These are phyloP conservation scores for Alloteropsis semialata DNA, from an alignment of 176 grass and related monocot genomes.

Conservation along the genomic window DNA sequence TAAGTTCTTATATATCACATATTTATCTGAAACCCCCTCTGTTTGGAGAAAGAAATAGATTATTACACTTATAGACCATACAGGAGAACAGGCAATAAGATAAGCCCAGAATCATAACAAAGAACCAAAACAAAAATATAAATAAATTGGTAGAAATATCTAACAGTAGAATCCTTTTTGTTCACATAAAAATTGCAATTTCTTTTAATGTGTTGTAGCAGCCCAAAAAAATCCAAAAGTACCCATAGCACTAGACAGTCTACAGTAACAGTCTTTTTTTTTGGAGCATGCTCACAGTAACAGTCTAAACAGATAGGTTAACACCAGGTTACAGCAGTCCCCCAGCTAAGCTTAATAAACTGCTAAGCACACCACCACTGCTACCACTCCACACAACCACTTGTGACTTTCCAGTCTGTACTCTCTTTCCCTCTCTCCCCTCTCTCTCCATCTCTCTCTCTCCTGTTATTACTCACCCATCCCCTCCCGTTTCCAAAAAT, in stretches of 20 bases:
- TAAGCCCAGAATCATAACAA: background rate
- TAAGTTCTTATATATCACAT: too few relatives aligned
- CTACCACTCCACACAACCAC: conserved; percentile 29
- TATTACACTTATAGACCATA: too few relatives aligned
- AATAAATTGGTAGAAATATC: background rate
- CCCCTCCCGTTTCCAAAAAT: conserved; percentile 43
- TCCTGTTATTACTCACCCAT: conserved; percentile 39
- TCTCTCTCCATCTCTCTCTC: too few relatives aligned
- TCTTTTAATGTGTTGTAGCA: background rate
- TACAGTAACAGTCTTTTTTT: conserved; percentile 1
- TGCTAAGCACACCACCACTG: conserved; percentile 16
- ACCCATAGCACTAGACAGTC: too few relatives aligned
- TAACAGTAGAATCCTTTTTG: background rate
- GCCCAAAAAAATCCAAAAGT: background rate
- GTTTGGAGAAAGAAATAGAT: background rate
- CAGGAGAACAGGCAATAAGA: background rate
- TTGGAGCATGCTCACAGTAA: too few relatives aligned
- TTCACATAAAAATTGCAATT: background rate
- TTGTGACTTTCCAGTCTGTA: conserved; percentile 52
- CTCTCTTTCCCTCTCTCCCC: background rate
- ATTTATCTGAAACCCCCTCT: background rate
- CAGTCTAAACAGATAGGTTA: conserved; percentile 11
- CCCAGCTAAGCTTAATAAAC: conserved; percentile 13
- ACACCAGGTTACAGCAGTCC: background rate
- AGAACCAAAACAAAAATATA: background rate